A percentile compares a stretch with the other conserved stretches of the same genome.
phyloP scores from a whole-genome alignment of 2,329 filamentous ascomycete species.

The Diaporthe ilicicola region DNA sequence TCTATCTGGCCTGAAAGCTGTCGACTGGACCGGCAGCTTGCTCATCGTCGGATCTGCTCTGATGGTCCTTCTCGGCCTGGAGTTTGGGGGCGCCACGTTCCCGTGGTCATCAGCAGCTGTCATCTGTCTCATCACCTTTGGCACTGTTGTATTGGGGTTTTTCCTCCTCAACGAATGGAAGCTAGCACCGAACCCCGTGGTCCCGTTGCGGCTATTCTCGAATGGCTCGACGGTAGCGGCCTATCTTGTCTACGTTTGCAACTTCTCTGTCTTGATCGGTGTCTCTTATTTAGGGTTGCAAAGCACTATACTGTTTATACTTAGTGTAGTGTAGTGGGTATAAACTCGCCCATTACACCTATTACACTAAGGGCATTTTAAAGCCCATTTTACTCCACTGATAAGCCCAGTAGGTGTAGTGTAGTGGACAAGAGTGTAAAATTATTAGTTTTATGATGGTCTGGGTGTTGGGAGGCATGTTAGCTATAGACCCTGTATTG shows the following conservation, averaged over 20 bases:
- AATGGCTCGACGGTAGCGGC: conserved; percentile 71
- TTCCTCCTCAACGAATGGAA: conserved; percentile 80
- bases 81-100: conserved; percentile 80
- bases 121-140: conserved; percentile 81
- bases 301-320: no score
- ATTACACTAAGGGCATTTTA: no score
- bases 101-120: conserved; percentile 81
- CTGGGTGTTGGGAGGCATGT: no score
- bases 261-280: conserved; percentile 77
- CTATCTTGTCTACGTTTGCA: conserved; percentile 73
- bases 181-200: conserved; percentile 78
- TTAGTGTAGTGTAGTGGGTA: no score
- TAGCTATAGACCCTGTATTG: no score
- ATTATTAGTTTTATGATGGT: no score
- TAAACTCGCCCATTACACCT: no score
- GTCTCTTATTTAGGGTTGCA: no score
- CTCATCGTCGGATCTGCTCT: conserved; percentile 79
- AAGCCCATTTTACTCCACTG: no score
- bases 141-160: conserved; percentile 66
- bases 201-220: conserved; percentile 77
- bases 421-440: no score
- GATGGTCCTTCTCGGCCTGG: conserved; percentile 86
- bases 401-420: no score
- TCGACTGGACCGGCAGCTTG: conserved; percentile 65
- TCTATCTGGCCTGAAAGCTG: conserved; percentile 67